Evolutionary conservation across 176 grass and related monocot species (phyloP), one percentile per base, ranked within the genome.

Genomic region (Oryza officinalis): DNA sequence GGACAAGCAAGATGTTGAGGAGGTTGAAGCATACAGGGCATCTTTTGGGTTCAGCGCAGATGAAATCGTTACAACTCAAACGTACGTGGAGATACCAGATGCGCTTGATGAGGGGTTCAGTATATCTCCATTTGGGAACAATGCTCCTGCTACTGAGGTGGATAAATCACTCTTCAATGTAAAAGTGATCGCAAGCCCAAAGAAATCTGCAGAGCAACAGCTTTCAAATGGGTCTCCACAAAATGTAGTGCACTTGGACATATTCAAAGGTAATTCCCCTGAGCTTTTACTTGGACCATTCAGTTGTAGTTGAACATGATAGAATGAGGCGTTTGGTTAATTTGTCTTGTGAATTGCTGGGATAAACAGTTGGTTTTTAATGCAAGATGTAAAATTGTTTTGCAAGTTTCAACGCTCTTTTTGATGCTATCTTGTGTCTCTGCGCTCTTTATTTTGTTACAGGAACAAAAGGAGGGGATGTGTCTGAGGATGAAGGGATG

Each of bases 21-120:
- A 99, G 72, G 87, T 90, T 40, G 96, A 99, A 90, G 96, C 96
- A 12, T 99, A 99, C 87, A 94, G 96, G 87, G 96, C 96, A 73
- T 99, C 96, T n/a, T 99, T 99, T 71, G 96, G 96, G 30, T 99
- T 99, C 73, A 99, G 96, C 84, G 96, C 96, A 4, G 96, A 99
- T 78, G 96, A 99, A 85, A 92, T 99, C 23, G 82, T 81, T 22
- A 90, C 94, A 73, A 90, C 88, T 50, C 93, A 93, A 67, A 74
- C 87, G 81, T 89, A 96, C 83, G 86, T 79, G 54, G 89, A 86
- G 75, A 80, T 99, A 80, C 83, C 96, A 72, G 91, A 99, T 79
- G 86, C 78, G 6, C 65, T 82, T 71, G 96, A 99, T 27, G 96
- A 94, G 46, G 94, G 91, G 32, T 99, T 99, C 74, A 96, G 91